A percentile compares a stretch with the other conserved stretches of the same genome.
Evolutionary conservation across 2,329 filamentous ascomycete species (phyloP).

Genomic region (Penicillium capsulatum): DNA sequence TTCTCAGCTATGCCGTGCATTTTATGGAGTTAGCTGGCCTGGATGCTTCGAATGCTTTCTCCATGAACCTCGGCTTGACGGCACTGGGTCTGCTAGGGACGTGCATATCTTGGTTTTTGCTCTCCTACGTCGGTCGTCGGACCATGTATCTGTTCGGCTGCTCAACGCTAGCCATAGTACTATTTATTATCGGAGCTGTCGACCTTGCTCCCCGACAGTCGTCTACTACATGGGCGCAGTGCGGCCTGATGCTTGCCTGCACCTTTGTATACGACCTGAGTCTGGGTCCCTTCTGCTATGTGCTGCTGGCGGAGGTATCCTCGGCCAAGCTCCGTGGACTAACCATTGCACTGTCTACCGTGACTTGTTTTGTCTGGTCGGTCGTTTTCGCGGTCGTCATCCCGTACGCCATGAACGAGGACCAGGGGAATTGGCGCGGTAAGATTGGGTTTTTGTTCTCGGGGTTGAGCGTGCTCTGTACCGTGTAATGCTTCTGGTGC

Average conservation of each 20-base stretch:
- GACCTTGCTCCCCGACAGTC: slow-evolving; percentile 35
- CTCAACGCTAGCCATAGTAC: slow-evolving; percentile 30
- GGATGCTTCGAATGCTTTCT: slow-evolving; percentile 22
- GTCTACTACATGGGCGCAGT: slow-evolving; percentile 39
- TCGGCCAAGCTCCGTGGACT: slow-evolving; percentile 52
- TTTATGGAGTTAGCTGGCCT: slow-evolving; percentile 36
- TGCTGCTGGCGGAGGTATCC: slow-evolving; percentile 50
- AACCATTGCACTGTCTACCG: slow-evolving; percentile 40
- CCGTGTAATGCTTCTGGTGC: slow-evolving; percentile 31
- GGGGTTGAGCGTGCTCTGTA: slow-evolving; percentile 20
- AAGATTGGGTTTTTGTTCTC: slow-evolving; percentile 34
- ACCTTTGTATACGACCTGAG: slow-evolving; percentile 51
- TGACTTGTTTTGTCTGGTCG: slow-evolving; percentile 23
- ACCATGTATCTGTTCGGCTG: slow-evolving; percentile 40
- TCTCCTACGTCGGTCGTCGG: slow-evolving; percentile 39
- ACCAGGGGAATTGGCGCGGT: slow-evolving; percentile 28
- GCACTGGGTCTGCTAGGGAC: slow-evolving; percentile 44
- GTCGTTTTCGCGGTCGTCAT: slow-evolving; percentile 33
- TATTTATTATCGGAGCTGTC: slow-evolving; percentile 38
- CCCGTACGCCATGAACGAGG: slow-evolving; percentile 34
- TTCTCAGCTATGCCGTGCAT: slow-evolving; percentile 30
- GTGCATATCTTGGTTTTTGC: slow-evolving; percentile 39
- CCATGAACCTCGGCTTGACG: slow-evolving; percentile 40
- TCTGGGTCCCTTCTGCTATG: slow-evolving; percentile 53
- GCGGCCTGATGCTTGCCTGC: slow-evolving; percentile 32